Conservation (phyloP, 768 basidiomycete genomes). For the Leccinum barrowsii region DNA sequence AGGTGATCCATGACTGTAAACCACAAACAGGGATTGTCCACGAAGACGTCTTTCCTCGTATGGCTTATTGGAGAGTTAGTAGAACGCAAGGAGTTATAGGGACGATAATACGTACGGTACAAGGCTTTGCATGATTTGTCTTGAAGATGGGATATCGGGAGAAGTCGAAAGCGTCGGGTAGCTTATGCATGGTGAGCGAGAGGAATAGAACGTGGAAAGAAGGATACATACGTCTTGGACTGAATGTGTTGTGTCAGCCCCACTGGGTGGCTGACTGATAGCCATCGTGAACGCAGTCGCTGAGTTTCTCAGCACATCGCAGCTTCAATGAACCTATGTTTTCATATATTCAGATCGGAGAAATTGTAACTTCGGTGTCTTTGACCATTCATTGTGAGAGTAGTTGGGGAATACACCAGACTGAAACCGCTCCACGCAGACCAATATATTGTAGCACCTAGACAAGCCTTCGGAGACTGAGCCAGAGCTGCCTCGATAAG, state of each 20-base stretch:
- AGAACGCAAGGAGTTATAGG: background rate
- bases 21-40: conserved; percentile 1
- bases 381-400: background rate
- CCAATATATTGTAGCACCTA: background rate
- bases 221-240: background rate
- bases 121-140: background rate
- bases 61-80: background rate
- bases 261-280: conserved; percentile 9
- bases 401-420: background rate
- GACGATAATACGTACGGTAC: conserved; percentile 7
- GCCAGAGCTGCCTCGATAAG: background rate
- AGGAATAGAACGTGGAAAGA: background rate
- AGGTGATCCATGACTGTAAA: background rate
- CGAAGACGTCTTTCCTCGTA: background rate
- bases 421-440: background rate
- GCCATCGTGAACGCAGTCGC: background rate
- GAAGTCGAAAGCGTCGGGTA: conserved; percentile 19
- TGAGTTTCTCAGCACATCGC: background rate
- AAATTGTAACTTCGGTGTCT: background rate
- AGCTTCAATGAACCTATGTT: background rate
- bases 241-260: conserved; percentile 12
- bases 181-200: background rate
- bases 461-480: background rate
- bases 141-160: conserved; percentile 11
- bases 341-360: background rate